These are phyloP conservation scores for Teunomyces stri DNA, from an alignment of 805 yeast genomes.

Conservation along the genomic window DNA sequence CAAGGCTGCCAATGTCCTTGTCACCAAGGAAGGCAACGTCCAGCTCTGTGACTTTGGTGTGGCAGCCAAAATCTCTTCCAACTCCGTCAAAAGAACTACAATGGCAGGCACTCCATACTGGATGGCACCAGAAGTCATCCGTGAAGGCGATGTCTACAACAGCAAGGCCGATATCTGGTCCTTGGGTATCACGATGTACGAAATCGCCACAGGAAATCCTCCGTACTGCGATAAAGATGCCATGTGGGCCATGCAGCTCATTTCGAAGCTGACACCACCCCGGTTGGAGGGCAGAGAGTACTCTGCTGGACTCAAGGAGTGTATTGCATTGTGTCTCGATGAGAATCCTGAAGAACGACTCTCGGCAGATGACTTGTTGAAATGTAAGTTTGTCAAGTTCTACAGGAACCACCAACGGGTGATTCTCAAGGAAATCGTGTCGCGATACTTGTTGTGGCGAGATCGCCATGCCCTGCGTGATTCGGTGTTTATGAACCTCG, in stretches of 20 bases:
- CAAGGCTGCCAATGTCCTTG: conserved; percentile 92
- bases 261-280: conserved; percentile 92
- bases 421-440: conserved; percentile 68
- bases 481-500: conserved; percentile 36
- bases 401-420: conserved; percentile 61
- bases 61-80: conserved; percentile 85
- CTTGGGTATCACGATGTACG: conserved; percentile 88
- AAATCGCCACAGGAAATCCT: conserved; percentile 95
- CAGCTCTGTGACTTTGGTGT: conserved; percentile 97
- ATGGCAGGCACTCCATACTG: conserved; percentile 97
- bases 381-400: conserved; percentile 66
- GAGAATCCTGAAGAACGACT: conserved; percentile 90
- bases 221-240: conserved; percentile 97
- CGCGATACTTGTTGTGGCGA: conserved; percentile 73
- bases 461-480: conserved; percentile 60
- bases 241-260: conserved; percentile 88
- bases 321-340: conserved; percentile 87
- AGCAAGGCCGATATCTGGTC: conserved; percentile 97
- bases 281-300: conserved; percentile 88
- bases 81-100: conserved; percentile 78
- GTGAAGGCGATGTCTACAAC: conserved; percentile 86
- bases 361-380: conserved; percentile 77
- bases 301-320: conserved; percentile 73
- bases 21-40: conserved; percentile 84
- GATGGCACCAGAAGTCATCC: conserved; percentile 99